Evolutionary conservation across 2,329 filamentous ascomycete species (phyloP), one percentile per base, ranked within the genome.

Genomic region (Curvularia sp.): DNA sequence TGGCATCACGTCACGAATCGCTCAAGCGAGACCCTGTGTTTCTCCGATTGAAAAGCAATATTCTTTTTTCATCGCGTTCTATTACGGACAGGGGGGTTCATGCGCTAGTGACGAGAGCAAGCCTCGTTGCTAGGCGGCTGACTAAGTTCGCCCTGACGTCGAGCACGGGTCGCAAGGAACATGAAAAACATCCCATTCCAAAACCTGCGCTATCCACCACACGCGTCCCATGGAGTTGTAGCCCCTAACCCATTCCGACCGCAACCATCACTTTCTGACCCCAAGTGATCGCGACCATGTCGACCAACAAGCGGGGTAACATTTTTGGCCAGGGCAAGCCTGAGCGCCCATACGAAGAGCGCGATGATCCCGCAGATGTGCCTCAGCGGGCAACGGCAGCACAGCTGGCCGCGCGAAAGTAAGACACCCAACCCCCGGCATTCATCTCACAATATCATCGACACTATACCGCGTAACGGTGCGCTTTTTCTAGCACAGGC

Each of bases 371-470:
- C 27, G 78, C 77, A 46, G 82, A 84, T 2, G 75, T 77, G 64
- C 79, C 80, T 25, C 78, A 80, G 65, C 79, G 78, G 73, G 83
- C 83, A 32, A 85, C 82, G 27, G 83, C 83, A 38, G 82, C 83
- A 38, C 83, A 85, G 73, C 49, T 85, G 74, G 83, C 83, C 30
- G 76, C 73, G 59, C 80, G 83, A 76, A 85, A 81, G 83, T 85
- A 77, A 80, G 83, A 84, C 46, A 61, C 36, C 52, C 41, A 51
- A 55, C 34, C 27, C 25, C 53, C 27, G 27, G 32, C 43, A 57
- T 27, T 27, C 25, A 36, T 23, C 42, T 27, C 38, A 23, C 49
- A 23, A n/a, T 48, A 10, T 45, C 21, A 3, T 36, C 13, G 19
- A 10, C 23, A 21, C 25, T 30, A 21, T 23, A 18, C 28, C 6